Base-by-base conservation (phyloP, 768 basidiomycete genomes). In the Sporobolomyces phaffii region DNA sequence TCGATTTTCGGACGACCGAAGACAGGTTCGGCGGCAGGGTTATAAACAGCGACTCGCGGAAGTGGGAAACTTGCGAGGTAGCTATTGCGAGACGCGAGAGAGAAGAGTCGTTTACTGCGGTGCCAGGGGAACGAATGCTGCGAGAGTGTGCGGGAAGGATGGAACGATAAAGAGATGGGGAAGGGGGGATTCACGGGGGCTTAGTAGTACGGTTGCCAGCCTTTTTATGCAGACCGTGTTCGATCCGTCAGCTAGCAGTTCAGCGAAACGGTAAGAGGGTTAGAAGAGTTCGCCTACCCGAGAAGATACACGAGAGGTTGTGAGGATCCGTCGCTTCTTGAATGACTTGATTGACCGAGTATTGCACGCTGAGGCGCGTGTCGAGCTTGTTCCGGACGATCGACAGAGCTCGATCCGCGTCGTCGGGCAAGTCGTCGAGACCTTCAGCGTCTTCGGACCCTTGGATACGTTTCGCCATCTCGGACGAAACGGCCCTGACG, bases 271-370 rank as follows among this genome's bases (percentile, higher is more conserved):
- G 2, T 1, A 4, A 45, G 20, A 54, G 38, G 17, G 44, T 7
- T 9, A 8, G 24, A 2, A 14, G 20, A 10, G 48, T 26, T 5
- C 9, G 20, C 61, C n/a, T 38, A 61, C 90, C 90, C 43, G 74
- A 72, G 75, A 83, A 98, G 70, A 97, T 90, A n/a, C 81, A 82
- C 4, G 85, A 86, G 24, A 97, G 79, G 76, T 90, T 90, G 51
- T 79, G 80, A 3, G 80, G 76, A 74, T 94, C 89, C 28, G 86
- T 90, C 41, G 94, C 94, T 75, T 89, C 86, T 24, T 89, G 86
- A 64, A 98, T 87, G 44, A 98, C 83, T 76, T 90, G 87, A 79
- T 94, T 96, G 66, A 99, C 90, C 8, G 87, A 89, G 73, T 90
- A 92, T 76, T 94, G 89, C 29, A 94, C 89, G 74, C 90, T 93